A percentile compares a stretch with the other conserved stretches of the same genome.
Conservation (phyloP, 1,139 yeast genomes). For the Taphrina sp. region DNA sequence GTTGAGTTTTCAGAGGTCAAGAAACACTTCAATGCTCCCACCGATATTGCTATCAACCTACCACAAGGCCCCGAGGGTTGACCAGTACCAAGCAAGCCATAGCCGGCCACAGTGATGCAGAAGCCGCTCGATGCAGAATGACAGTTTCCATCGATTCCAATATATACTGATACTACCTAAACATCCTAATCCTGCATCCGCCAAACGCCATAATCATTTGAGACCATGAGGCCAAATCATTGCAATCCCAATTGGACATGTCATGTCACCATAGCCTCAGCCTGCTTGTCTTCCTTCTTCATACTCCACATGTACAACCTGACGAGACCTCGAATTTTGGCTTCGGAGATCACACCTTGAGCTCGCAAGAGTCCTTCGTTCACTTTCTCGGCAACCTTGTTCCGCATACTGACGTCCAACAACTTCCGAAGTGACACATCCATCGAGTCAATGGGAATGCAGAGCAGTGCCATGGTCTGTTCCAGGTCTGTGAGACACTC, state of each 20-base stretch:
- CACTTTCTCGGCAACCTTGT: slow-evolving; percentile 46
- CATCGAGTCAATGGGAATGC: slow-evolving; percentile 44
- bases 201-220: no score
- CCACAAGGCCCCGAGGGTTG: no score
- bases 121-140: no score
- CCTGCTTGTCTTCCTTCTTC: slow-evolving; percentile 20
- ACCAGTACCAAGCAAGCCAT: no score
- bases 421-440: slow-evolving; percentile 43
- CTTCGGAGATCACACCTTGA: slow-evolving; percentile 44
- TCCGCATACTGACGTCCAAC: slow-evolving; percentile 44
- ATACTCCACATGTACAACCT: slow-evolving; percentile 26
- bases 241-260: neutral
- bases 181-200: no score
- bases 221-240: no score
- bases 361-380: slow-evolving; percentile 45
- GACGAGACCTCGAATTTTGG: slow-evolving; percentile 44
- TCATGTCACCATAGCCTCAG: slow-evolving; percentile 5
- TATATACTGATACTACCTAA: no score
- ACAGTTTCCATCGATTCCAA: no score
- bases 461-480: slow-evolving; percentile 47
- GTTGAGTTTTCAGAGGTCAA: no score
- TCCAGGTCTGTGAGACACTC: slow-evolving; percentile 45
- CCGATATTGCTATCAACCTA: no score
- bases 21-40: no score
- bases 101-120: no score